Percentiles rank a stretch among this genome's conserved stretches.
phyloP scores from a whole-genome alignment of 805 yeast genomes.

The Teunomyces pallodes region DNA sequence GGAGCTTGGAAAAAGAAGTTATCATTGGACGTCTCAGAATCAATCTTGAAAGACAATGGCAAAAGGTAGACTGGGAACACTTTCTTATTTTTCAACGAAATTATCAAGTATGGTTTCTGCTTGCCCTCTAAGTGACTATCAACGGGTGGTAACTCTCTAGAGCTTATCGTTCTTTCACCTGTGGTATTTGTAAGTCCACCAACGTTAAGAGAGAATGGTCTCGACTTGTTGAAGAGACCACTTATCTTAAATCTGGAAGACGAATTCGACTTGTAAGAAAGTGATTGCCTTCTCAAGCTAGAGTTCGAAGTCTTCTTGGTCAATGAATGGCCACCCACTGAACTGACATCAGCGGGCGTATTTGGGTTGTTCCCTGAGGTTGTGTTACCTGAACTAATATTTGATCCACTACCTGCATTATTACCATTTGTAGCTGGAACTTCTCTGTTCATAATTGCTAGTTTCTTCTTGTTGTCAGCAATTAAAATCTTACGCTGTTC shows the following conservation, averaged over 20 bases:
- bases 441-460: slow-evolving; percentile 15
- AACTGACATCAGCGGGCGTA: not conserved
- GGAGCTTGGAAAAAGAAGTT: slow-evolving; percentile 69
- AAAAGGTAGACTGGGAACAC: slow-evolving; percentile 53
- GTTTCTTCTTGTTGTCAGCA: slow-evolving; percentile 32
- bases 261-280: slow-evolving; percentile 38
- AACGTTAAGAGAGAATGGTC: slow-evolving; percentile 60
- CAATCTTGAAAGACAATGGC: slow-evolving; percentile 50
- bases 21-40: slow-evolving; percentile 41
- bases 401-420: not conserved
- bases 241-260: slow-evolving; percentile 50
- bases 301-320: slow-evolving; percentile 29
- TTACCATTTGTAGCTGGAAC: not conserved
- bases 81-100: slow-evolving; percentile 45
- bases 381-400: slow-evolving; percentile 1
- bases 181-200: slow-evolving; percentile 29
- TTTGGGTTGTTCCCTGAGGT: not conserved
- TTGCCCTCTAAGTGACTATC: slow-evolving; percentile 36
- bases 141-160: slow-evolving; percentile 59
- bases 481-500: slow-evolving; percentile 33
- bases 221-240: slow-evolving; percentile 53
- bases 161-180: slow-evolving; percentile 45
- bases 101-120: slow-evolving; percentile 49
- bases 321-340: slow-evolving; percentile 11
- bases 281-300: slow-evolving; percentile 35